These are phyloP conservation scores for Aspergillus thermomutatus DNA, from an alignment of 2,329 filamentous ascomycete species.

Conservation along the genomic window DNA sequence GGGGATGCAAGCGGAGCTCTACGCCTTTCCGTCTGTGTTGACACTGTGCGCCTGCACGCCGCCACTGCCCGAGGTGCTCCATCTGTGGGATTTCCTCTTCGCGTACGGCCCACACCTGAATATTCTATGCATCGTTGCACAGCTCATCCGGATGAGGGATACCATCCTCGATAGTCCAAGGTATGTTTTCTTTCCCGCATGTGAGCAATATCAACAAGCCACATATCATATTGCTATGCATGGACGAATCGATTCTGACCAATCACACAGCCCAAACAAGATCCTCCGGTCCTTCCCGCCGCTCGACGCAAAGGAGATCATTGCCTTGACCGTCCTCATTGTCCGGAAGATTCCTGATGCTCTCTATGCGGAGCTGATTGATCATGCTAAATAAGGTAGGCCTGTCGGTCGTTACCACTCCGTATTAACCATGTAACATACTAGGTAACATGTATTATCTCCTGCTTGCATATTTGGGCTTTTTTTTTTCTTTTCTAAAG, in stretches of 20 bases:
- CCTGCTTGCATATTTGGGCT: background rate
- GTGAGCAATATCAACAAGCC: slow-evolving; percentile 1
- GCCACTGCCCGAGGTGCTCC: slow-evolving; percentile 85
- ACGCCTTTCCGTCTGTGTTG: slow-evolving; percentile 91
- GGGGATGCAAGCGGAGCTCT: slow-evolving; percentile 87
- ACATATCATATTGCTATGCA: slow-evolving; percentile 3
- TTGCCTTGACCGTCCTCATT: slow-evolving; percentile 78
- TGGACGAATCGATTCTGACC: slow-evolving; percentile 9
- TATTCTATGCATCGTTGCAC: slow-evolving; percentile 92
- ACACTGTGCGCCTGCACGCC: slow-evolving; percentile 96
- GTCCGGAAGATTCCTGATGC: slow-evolving; percentile 87
- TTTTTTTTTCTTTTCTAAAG: background rate
- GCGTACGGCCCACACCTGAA: slow-evolving; percentile 94
- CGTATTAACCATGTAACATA: background rate
- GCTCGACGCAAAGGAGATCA: slow-evolving; percentile 78
- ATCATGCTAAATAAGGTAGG: slow-evolving; percentile 68
- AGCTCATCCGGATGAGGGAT: slow-evolving; percentile 83
- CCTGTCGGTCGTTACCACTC: background rate
- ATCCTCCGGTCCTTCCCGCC: slow-evolving; percentile 83
- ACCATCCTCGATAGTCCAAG: slow-evolving; percentile 79
- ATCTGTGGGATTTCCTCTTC: slow-evolving; percentile 95
- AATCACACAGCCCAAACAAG: slow-evolving; percentile 72
- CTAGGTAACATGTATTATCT: slow-evolving; percentile 4
- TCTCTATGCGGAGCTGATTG: slow-evolving; percentile 84
- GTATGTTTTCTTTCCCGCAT: slow-evolving; percentile 46